Base-by-base conservation (phyloP, 2,329 filamentous ascomycete genomes). In the Pseudocercospora ulei region DNA sequence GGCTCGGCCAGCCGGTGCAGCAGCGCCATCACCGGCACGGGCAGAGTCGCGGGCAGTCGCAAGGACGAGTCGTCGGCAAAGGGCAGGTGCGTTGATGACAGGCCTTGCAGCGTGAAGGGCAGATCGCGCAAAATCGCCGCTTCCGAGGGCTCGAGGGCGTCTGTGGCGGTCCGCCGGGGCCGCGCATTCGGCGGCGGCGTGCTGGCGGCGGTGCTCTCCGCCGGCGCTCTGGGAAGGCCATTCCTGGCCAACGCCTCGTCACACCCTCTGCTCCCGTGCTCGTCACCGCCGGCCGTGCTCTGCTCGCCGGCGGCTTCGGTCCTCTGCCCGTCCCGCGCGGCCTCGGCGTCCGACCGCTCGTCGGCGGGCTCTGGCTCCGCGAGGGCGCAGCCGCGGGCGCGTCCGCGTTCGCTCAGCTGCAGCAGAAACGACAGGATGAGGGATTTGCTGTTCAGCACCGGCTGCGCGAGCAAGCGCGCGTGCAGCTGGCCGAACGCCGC, bases 391-490 rank as follows among this genome's bases (percentile, higher is more conserved):
- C 35, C 35, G 22, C 35, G 20, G 7, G 24, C 23, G 11, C 28
- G 14, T 9, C 20, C 16, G 4, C 30, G 13, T 19, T 44, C 41
- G 14, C 45, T 83, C 78, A 31, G 73, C 53, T 84, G 78, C 59
- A 90, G 82, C 26, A 98, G 73, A 26, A 98, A 76, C 59, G 92
- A 92, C 12, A 98, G 70, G 49, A 98, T 95, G 2, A 82, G 85
- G 86, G 87, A 96, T 72, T 98, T 98, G 62, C 94, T 82, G 55
- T 83, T 82, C 28, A 98, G 71, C 4, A 96, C 87, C 0, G 87
- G 87, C 49, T 95, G 77, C n/a, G 84, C 82, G 16, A 95, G 70
- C 11, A 98, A 73, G 40, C 85, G 75, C 20, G 84, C 85, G 63
- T 95, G 94, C 17, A 98, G 73, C 56, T 94, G 92, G 14, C 85